Base-by-base conservation (phyloP, 805 yeast genomes). In the Saitoella complicata region DNA sequence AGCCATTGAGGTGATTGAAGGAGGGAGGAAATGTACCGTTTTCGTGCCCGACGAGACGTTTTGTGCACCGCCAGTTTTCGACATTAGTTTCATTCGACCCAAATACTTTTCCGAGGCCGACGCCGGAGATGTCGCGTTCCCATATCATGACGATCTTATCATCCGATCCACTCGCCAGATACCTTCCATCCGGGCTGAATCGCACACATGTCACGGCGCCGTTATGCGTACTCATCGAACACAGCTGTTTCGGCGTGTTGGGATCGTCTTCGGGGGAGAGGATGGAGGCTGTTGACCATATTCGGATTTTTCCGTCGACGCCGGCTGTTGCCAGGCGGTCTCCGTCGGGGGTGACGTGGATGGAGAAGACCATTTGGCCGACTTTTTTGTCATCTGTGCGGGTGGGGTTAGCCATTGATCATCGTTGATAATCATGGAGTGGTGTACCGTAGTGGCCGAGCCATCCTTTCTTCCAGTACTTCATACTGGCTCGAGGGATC, bases 151-250 rank as follows among this genome's bases (percentile, higher is more conserved):
- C 72, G 41, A 91, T 84, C 51, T 87, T 78, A 59, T 91, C 98
- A 59, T 91, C 98, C 2, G 95, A 84, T 0, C 98, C 98, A 29
- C 91, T 77, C 0, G 97, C 97, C 31, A 91, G 60, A 57, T 82
- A 91, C 41, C 88, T 65, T 0, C 96, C 95, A 54, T 80, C 82
- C 0, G 97, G 96, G 1, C 94, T 82, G 58, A 91, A 91, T 54
- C 87, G 71, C 29, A 91, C 91, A 45, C 85, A 79, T 1, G 98
- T 91, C 4, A 91, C 96, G 1, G 95, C 95, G 11, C 98, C 99
- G 21, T 91, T 85, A 58, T 91, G 98, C 45, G 95, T 72, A 36
- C 91, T 79, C 94, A 91, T 84, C 31, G 91, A 79, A 46, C 94
- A 84, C 11, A 87, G 61, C 4, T 94, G 94, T 31, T 55, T 44